A percentile compares a stretch with the other conserved stretches of the same genome.
phyloP scores from a whole-genome alignment of 164 flowering plant genomes.

The Tetracentron sinense region DNA sequence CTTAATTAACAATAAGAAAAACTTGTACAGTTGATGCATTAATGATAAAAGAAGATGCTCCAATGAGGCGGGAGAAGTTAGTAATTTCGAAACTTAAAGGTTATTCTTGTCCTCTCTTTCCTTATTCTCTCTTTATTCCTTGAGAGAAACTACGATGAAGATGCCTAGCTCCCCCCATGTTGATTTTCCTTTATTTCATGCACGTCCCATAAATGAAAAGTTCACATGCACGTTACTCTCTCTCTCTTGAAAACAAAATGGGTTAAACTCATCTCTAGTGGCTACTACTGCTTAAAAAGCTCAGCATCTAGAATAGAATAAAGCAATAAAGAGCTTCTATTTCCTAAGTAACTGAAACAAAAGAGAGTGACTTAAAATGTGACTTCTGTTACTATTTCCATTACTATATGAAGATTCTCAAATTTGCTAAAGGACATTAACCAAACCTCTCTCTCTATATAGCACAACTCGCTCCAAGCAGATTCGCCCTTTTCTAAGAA shows the following conservation, averaged over 20 bases:
- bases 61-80: background rate
- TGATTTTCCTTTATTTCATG: slow-evolving; percentile 32
- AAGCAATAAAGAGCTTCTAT: slow-evolving; percentile 35
- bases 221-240: slow-evolving; percentile 35
- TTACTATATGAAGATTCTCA: slow-evolving; percentile 8
- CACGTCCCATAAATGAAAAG: slow-evolving; percentile 41
- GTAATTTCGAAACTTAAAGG: slow-evolving; percentile 26
- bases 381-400: slow-evolving; percentile 13
- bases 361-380: slow-evolving; percentile 13
- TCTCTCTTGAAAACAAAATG: slow-evolving; percentile 7
- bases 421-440: no score
- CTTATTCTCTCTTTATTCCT: slow-evolving; percentile 41
- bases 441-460: no score
- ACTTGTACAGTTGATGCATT: no score
- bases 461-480: no score
- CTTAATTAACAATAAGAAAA: no score
- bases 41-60: background rate
- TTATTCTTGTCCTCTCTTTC: slow-evolving; percentile 36
- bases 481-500: no score
- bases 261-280: background rate
- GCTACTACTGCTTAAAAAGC: slow-evolving; percentile 13
- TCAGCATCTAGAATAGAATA: slow-evolving; percentile 35
- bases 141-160: slow-evolving; percentile 53
- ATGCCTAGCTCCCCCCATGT: slow-evolving; percentile 22
- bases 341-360: slow-evolving; percentile 14